Base-by-base conservation (phyloP, 208 protist genomes). In the Trypanosoma mega region DNA sequence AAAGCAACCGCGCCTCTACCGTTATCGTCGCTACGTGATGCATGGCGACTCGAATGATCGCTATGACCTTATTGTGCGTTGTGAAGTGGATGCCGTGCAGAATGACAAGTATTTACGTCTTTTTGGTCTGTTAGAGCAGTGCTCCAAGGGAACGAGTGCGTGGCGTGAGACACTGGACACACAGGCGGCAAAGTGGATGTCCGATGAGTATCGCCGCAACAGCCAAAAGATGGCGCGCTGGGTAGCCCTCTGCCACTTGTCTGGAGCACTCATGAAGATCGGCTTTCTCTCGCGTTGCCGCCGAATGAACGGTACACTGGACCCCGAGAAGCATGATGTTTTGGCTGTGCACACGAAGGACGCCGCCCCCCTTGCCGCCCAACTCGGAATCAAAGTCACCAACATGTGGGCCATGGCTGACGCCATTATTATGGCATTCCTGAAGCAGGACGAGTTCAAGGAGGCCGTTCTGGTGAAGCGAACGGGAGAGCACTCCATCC, bases 11-110 rank as follows among this genome's bases (percentile, higher is more conserved):
- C 84, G 82, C 60, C 66, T 93, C 62, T 93, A 93, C 75, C 77
- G 78, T 56, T 96, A 96, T 71, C 86, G 90, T 29, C 76, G 74
- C 41, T 96, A 76, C 69, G 79, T 74, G 43, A 76, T 96, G 70
- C 73, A 96, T 60, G 58, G 60, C 34, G 80, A 78, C 51, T 76
- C 81, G 12, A 67, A 83, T 12, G 66, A 80, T 49, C 71, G 70
- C 23, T 96, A 96, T 76, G 82, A 92, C 54, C 60, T 96, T 44
- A 70, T 96, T 39, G 90, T 96, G 36, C 90, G 90, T 34, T 92
- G 82, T 62, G 84, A 93, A 53, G 49, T 96, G 8, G 90, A 96
- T 50, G 83, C 84, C 0, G 72, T 88, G 33, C 72, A 77, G 16
- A 53, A 82, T 60, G 71, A 78, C 27, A 65, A 79, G 8, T 75